These are phyloP conservation scores for Nitzschia sp. DNA, from an alignment of 108 stramenopile genomes.

Conservation along the genomic window DNA sequence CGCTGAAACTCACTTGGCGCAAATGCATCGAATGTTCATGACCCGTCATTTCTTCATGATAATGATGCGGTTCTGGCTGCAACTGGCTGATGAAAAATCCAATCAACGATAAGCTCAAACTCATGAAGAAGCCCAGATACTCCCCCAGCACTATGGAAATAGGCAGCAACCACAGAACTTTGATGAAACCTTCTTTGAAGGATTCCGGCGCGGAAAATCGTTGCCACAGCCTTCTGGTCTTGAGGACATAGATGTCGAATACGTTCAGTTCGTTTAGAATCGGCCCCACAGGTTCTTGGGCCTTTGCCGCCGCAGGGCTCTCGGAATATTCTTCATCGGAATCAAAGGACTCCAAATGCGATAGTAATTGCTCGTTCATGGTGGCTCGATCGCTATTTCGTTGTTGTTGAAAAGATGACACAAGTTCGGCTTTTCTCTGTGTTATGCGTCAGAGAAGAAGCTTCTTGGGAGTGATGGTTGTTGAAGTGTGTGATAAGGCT, in stretches of 20 bases:
- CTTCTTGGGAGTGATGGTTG: no score
- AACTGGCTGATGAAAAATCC: not conserved
- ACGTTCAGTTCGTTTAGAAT: not conserved
- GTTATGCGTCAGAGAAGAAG: no score
- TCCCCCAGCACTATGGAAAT: not conserved
- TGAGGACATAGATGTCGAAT: not conserved
- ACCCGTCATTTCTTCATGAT: constrained; percentile 5
- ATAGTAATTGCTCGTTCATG: constrained; percentile 24
- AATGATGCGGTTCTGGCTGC: not conserved
- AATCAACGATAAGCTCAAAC: not conserved
- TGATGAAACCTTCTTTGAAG: not conserved
- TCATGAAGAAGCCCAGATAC: not conserved
- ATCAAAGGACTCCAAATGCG: constrained; percentile 23
- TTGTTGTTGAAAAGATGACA: no score
- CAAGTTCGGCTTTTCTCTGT: no score
- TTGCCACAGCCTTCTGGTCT: not conserved
- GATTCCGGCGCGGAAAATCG: not conserved
- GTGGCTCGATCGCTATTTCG: not conserved
- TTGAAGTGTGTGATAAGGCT: no score
- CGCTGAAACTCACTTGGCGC: not conserved
- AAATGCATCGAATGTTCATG: not conserved
- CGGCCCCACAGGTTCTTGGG: constrained; percentile 5
- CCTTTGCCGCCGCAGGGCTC: not conserved
- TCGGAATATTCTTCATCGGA: constrained; percentile 10
- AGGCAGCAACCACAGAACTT: not conserved